Evolutionary conservation across 306 rosid genomes (phyloP), one percentile per base, ranked within the genome.

Genomic region (Alnus glutinosa): DNA sequence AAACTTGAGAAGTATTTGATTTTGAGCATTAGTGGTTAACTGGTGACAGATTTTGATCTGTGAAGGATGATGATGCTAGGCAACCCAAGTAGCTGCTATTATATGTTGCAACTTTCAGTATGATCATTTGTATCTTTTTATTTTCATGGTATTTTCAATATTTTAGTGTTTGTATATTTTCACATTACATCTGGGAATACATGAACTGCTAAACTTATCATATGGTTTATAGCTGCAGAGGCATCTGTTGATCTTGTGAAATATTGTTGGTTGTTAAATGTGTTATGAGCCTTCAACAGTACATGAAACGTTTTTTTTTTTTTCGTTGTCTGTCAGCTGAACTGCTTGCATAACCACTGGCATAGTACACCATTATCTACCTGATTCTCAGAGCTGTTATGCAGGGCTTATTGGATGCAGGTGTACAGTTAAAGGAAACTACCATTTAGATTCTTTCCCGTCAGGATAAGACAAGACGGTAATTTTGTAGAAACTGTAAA

Each of bases 371-470:
- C 30, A 18, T 14, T 15, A 4, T 4, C n/a, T 14, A 18, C 23
- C 77, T 11, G 13, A 70, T 16, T 49, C 66, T 49, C 66, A 47
- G 19, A 50, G 59, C 55, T 30, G 71, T 14, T 23, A 10, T 50
- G 80, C 76, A 61, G 37, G 51, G 48, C 58, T 78, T 62, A 19
- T 52, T 51, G 48, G 81, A 51, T 81, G 85, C 82, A 70, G 84
- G 69, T 74, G 79, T 83, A 79, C 86, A 79, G 75, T 23, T 50
- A 42, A 42, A 55, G 16, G 63, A 59, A 30, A 78, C 15, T 71
- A 74, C 73, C 42, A 48, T 4, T 23, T 55, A 48, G 79, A 82
- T 83, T 85, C 66, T 83, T 85, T 84, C 54, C 81, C 81, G 51
- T 61, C 52, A 16, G 61, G 54, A 57, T 48, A 70, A 39, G 69